Base-by-base conservation (phyloP, 2,329 filamentous ascomycete genomes). In the Bipolaris victoriae region DNA sequence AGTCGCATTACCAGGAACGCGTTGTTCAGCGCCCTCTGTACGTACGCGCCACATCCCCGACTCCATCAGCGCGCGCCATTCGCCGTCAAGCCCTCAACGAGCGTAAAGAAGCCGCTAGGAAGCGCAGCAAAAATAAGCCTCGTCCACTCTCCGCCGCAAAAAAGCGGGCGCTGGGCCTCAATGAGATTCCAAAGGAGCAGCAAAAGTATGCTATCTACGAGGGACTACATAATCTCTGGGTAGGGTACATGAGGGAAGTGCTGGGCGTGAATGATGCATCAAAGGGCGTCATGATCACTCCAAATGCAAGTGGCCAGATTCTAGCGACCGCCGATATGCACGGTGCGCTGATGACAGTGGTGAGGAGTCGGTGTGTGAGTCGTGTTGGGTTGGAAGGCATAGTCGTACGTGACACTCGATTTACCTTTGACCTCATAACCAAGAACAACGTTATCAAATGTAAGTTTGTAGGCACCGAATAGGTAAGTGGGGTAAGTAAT, bases 251-350 rank as follows among this genome's bases (percentile, higher is more conserved):
- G 70, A 86, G 88, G 52, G 93, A 97, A 65, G 80, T 97, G 0
- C 78, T 98, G 1, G 90, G 89, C 5, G 71, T 85, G 53, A 83
- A 85, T 59, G 73, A 64, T 29, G 62, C 66, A 3, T 55, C 55
- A 57, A 62, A 62, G 52, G 62, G 67, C 43, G 82, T 82, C 60
- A 79, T 80, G 0, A 82, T 88, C 16, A 85, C 85, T 0, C 79
- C 85, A 3, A 77, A 77, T 5, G 84, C 88, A 2, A 90, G 88
- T 5, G 89, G 81, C 0, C 78, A 90, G 4, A 90, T 95, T 76
- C 79, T 99, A 33, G 88, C 86, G 43, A 91, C 89, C 55, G 94
- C 93, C 1, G 95, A 99, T 77, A 94, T 92, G 69, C 93, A 98
- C 74, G 95, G 95, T 1, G 93, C 94, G 15, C 81, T 87, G 65